Conservation (phyloP, 2,329 filamentous ascomycete species). For the Nothopassalora personata region DNA sequence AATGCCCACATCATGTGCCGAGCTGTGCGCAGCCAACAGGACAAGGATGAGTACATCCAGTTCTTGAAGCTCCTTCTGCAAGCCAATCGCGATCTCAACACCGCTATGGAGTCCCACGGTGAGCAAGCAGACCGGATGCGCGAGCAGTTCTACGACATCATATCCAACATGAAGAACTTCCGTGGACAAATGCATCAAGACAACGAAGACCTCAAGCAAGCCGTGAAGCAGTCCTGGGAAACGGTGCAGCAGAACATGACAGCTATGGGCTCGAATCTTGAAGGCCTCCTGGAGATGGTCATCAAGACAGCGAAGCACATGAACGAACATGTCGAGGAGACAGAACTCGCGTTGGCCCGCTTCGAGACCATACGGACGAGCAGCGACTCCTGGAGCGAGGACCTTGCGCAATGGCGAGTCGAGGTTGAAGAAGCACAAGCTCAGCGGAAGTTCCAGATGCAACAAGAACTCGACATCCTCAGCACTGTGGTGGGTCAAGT, state of each 20-base stretch:
- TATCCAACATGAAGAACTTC: not conserved
- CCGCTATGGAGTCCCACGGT: constrained; percentile 3
- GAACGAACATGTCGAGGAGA: not conserved
- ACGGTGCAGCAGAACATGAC: not conserved
- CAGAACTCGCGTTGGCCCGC: not conserved
- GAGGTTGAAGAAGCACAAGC: not conserved
- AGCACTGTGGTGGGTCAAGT: not conserved
- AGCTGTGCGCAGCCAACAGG: constrained; percentile 53
- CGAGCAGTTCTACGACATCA: not conserved
- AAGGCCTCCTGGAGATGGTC: not conserved
- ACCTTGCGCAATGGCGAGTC: not conserved
- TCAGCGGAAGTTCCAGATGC: not conserved
- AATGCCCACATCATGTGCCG: constrained; percentile 60
- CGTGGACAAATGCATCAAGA: not conserved
- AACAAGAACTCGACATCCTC: not conserved
- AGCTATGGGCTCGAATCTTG: not conserved
- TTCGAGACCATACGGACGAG: not conserved
- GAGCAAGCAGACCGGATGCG: not conserved
- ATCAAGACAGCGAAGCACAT: not conserved
- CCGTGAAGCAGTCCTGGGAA: not conserved
- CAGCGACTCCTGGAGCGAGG: not conserved
- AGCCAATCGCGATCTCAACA: not conserved
- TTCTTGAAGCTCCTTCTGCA: constrained; percentile 13
- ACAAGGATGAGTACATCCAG: constrained; percentile 41
- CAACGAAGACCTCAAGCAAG: not conserved